Evolutionary conservation across 2,329 filamentous ascomycete genomes (phyloP).

Genomic region (Orbilia blumenaviensis): DNA sequence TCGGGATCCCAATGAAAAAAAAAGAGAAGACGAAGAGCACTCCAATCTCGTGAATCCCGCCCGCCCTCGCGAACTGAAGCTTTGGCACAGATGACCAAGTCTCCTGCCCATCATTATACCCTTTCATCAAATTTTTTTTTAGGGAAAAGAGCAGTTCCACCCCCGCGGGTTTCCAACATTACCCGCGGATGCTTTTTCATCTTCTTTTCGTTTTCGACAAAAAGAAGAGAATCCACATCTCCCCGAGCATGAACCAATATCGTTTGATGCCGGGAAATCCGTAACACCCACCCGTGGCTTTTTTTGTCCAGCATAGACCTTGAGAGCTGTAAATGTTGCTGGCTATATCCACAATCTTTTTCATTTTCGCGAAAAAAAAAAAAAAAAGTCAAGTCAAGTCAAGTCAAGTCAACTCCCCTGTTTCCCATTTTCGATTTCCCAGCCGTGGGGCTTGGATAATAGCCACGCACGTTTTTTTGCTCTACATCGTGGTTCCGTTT

Average conservation of each 20-base stretch:
- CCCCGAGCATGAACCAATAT: slow-evolving; percentile 49
- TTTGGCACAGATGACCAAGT: slow-evolving; percentile 1
- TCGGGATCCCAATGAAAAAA: slow-evolving; percentile 24
- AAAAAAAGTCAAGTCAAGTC: too few species aligned
- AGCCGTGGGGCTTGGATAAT: slow-evolving; percentile 38
- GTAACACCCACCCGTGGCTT: slow-evolving; percentile 12
- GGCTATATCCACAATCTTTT: slow-evolving; percentile 12
- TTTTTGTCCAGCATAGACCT: background rate
- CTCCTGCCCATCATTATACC: background rate
- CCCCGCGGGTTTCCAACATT: too few species aligned
- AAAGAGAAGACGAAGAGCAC: background rate
- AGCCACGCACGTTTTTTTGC: slow-evolving; percentile 11
- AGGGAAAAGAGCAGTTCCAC: background rate
- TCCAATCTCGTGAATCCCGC: background rate
- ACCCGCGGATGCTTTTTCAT: slow-evolving; percentile 34
- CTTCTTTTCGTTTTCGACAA: background rate
- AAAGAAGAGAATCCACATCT: too few species aligned
- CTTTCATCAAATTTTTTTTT: background rate
- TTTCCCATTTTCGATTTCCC: slow-evolving; percentile 34
- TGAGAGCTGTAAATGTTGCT: too few species aligned
- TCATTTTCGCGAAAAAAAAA: background rate
- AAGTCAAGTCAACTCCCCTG: background rate
- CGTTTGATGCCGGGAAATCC: slow-evolving; percentile 42
- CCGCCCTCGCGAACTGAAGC: slow-evolving; percentile 5
- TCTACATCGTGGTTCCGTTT: background rate